Evolutionary conservation across 768 basidiomycete genomes (phyloP), one percentile per base, ranked within the genome.

Genomic region (Heimioporus sp.): DNA sequence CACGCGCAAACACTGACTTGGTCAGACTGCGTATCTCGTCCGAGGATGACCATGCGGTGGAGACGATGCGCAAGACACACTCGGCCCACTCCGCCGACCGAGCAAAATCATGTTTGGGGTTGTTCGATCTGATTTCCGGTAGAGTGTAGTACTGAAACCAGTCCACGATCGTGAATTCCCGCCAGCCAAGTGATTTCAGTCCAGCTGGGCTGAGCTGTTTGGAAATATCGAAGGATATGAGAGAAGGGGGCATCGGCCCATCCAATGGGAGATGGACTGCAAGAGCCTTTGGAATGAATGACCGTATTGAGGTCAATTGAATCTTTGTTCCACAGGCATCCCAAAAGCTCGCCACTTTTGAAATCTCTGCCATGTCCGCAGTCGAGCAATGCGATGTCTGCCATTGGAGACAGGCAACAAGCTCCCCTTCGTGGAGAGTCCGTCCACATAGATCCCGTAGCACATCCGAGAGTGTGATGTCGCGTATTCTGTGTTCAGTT

Each of bases 41-140:
- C 0, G 74, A 62, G n/a, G 80, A 79, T 12, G 80, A 75, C 91
- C 93, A 96, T 0, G 80, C 77, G 17, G 85, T 78, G 2, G 82
- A 73, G 3, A 92, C 63, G 43, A 81, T 74, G 1, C 64, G 63
- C 13, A 95, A 71, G 10, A 93, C 85, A 41, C 80, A 80, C 63
- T 97, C 95, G 0, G 92, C 81, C 80, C 93, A 95, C 12, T 70
- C 61, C 0, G 86, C 70, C 2, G 88, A 90, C 10, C 68, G 42
- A 4, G 76, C 75, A 36, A 96, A 71, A 63, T 93, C 83, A 53
- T 79, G 76, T 37, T 83, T 79, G 0, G 67, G 60, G 20, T 75
- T 66, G 3, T 67, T 58, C 12, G 73, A 71, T 12, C 65, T 54
- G 38, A 80, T 70, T 3, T 73, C 58, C 2, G 79, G 69, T 38